Conservation (phyloP, 345 rosid species). For the Nasturtium officinale region DNA sequence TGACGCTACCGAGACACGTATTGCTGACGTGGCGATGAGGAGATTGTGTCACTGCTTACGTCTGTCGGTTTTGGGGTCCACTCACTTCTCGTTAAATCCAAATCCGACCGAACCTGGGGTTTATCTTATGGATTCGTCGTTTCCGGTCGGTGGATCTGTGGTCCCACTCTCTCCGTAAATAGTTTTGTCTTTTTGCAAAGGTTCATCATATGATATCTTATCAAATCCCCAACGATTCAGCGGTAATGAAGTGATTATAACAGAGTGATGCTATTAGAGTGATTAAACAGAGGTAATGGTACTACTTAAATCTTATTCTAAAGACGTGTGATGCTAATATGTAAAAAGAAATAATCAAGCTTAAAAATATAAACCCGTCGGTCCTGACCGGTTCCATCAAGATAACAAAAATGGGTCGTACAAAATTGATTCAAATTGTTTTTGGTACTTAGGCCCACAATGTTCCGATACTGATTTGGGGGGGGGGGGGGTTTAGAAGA, state of each 20-base stretch:
- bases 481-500: too few species aligned
- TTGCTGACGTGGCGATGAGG: constrained; percentile 35
- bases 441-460: not conserved
- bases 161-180: constrained; percentile 17
- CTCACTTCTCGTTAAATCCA: constrained; percentile 16
- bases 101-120: constrained; percentile 37
- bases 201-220: not conserved
- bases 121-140: constrained; percentile 34
- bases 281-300: too few species aligned
- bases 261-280: too few species aligned
- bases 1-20: constrained; percentile 43
- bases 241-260: not conserved
- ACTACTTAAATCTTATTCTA: too few species aligned
- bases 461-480: too few species aligned
- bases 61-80: constrained; percentile 34
- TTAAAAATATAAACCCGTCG: not conserved
- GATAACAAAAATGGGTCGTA: not conserved
- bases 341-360: too few species aligned
- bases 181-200: constrained; percentile 20
- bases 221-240: constrained; percentile 6
- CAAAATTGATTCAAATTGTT: not conserved
- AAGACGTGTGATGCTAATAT: too few species aligned
- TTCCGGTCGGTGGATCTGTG: constrained; percentile 44
- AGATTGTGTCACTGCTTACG: constrained; percentile 96
- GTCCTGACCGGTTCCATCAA: too few species aligned